A percentile compares a stretch with the other conserved stretches of the same genome.
These are phyloP conservation scores for Zygoascus meyerae DNA, from an alignment of 1,139 yeast species.

Conservation along the genomic window DNA sequence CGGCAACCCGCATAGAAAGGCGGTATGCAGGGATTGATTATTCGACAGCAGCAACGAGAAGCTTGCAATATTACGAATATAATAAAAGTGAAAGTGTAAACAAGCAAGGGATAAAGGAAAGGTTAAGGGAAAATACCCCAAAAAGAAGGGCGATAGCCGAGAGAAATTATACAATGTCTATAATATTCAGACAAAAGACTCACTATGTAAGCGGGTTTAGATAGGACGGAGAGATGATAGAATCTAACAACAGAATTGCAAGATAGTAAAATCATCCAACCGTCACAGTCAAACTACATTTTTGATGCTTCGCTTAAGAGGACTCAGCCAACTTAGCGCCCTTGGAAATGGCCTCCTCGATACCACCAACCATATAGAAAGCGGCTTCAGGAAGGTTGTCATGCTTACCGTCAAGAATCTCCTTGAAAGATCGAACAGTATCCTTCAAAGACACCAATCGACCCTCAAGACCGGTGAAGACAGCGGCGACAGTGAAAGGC, in stretches of 20 bases:
- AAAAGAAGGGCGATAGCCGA: too few relatives aligned
- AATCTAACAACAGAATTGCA: background rate
- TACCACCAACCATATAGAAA: conserved; percentile 99
- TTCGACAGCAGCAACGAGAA: too few relatives aligned
- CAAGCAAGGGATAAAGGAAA: too few relatives aligned
- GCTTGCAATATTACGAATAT: too few relatives aligned
- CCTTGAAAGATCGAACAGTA: conserved; percentile 91
- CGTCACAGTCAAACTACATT: conserved; percentile 4
- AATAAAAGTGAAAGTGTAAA: too few relatives aligned
- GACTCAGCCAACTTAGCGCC: conserved; percentile 89
- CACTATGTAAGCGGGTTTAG: background rate
- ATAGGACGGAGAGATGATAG: too few relatives aligned
- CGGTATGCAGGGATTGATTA: too few relatives aligned
- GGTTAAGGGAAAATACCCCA: too few relatives aligned
- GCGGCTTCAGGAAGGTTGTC: conserved; percentile 98
- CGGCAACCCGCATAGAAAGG: too few relatives aligned
- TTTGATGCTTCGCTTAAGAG: conserved; percentile 7
- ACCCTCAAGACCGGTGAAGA: conserved; percentile 99
- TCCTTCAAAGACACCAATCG: conserved; percentile 95
- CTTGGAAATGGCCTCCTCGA: conserved; percentile 96
- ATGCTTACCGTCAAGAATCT: conserved; percentile 96
- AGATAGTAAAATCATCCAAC: background rate
- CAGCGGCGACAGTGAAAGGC: conserved; percentile 99
- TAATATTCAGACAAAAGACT: conserved; percentile 5
- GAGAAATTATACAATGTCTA: conserved; percentile 5